Evolutionary conservation across 2,329 filamentous ascomycete genomes (phyloP).

Genomic region (Penicillium sp.): DNA sequence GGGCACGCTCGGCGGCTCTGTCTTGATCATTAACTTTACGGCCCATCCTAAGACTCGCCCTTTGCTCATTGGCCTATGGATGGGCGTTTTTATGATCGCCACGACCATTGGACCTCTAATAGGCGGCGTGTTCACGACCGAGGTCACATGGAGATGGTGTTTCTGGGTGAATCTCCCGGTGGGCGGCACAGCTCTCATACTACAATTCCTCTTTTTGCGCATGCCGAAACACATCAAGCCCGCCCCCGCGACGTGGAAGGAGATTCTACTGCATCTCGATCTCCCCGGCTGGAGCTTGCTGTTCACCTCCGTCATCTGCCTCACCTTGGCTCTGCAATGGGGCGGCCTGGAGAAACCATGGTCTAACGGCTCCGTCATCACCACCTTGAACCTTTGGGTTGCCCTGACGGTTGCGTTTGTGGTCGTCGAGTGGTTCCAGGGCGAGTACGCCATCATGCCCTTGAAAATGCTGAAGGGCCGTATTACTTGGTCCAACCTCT

Average conservation of each 20-base stretch:
- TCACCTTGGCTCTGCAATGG: conserved; percentile 29
- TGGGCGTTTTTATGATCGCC: conserved; percentile 62
- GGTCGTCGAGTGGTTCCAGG: conserved; percentile 54
- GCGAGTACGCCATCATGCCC: neutral
- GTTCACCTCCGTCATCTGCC: conserved; percentile 26
- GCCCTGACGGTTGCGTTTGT: conserved; percentile 48
- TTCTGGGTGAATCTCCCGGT: neutral
- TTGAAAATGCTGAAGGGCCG: neutral
- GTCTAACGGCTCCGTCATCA: conserved; percentile 25
- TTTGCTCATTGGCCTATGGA: conserved; percentile 50
- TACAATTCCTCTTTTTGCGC: neutral
- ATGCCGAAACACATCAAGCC: conserved; percentile 1
- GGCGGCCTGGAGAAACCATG: conserved; percentile 26
- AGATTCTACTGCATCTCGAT: conserved; percentile 47
- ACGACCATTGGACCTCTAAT: conserved; percentile 44
- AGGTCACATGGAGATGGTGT: neutral
- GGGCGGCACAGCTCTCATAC: neutral
- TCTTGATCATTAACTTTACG: conserved; percentile 30
- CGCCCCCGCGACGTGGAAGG: conserved; percentile 43
- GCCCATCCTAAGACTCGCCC: conserved; percentile 60
- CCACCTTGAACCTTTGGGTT: conserved; percentile 22
- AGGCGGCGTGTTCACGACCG: neutral
- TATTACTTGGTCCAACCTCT: neutral
- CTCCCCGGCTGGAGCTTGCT: conserved; percentile 40
- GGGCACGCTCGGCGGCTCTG: conserved; percentile 36